These are phyloP conservation scores for Cyberlindnera bimundalis DNA, from an alignment of 805 yeast species.

Conservation along the genomic window DNA sequence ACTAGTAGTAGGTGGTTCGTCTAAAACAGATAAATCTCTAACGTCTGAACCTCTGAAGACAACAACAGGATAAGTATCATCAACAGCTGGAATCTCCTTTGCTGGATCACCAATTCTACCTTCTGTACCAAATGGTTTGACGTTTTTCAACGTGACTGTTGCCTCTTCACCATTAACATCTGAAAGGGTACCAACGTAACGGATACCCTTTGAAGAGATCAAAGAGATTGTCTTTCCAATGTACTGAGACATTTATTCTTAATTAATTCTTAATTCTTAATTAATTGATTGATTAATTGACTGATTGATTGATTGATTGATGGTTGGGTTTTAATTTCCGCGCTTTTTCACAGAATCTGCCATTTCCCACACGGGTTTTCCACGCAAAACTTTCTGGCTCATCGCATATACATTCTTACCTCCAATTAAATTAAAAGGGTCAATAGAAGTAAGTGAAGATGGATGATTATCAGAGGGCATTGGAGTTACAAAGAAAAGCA, in stretches of 20 bases:
- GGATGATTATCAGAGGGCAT: constrained; percentile 12
- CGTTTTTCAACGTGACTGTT: constrained; percentile 78
- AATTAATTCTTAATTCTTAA: not conserved
- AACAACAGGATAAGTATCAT: constrained; percentile 67
- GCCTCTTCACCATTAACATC: constrained; percentile 87
- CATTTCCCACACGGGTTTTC: too few relatives aligned
- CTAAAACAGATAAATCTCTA: constrained; percentile 82
- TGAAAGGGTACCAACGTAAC: constrained; percentile 85
- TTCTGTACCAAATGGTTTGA: constrained; percentile 87
- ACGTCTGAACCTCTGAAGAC: constrained; percentile 92
- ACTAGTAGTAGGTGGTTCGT: constrained; percentile 42
- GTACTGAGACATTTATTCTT: constrained; percentile 71
- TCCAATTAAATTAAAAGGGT: too few relatives aligned
- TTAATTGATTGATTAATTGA: not conserved
- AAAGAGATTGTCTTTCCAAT: constrained; percentile 87
- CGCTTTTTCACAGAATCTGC: too few relatives aligned
- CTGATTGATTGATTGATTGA: not conserved
- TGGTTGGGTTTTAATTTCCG: not conserved
- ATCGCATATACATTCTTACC: too few relatives aligned
- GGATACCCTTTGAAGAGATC: constrained; percentile 71
- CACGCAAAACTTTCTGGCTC: too few relatives aligned
- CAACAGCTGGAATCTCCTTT: constrained; percentile 68
- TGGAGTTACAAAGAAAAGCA: constrained; percentile 54
- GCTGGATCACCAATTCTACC: constrained; percentile 73
- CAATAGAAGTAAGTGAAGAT: not conserved